These are phyloP conservation scores for Tolypocladium sp. DNA, from an alignment of 2,329 filamentous ascomycete genomes.

Conservation along the genomic window DNA sequence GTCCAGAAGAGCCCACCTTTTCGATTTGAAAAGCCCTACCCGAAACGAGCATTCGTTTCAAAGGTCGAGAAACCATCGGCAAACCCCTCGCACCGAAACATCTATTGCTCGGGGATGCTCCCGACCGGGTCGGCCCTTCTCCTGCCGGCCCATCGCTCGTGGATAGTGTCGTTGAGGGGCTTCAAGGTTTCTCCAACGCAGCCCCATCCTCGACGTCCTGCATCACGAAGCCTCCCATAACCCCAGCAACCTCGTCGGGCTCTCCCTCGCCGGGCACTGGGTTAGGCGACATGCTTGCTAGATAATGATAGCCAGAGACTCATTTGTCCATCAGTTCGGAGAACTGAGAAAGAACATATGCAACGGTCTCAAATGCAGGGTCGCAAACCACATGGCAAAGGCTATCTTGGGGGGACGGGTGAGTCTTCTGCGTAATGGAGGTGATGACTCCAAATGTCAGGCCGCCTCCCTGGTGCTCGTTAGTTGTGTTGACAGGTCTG, in stretches of 20 bases:
- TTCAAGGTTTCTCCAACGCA: constrained; percentile 15
- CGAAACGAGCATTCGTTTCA: no score
- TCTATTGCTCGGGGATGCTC: no score
- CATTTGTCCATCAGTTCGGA: constrained; percentile 40
- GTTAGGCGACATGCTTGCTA: constrained; percentile 25
- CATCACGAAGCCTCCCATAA: constrained; percentile 23
- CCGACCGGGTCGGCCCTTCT: no score
- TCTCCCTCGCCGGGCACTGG: constrained; percentile 22
- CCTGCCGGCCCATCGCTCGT: constrained; percentile 23
- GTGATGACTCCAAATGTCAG: constrained; percentile 53
- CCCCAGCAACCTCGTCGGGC: constrained; percentile 22
- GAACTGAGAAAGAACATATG: constrained; percentile 34
- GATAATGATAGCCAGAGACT: constrained; percentile 37
- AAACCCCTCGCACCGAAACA: no score
- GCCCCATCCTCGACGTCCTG: constrained; percentile 22
- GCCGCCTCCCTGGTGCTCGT: constrained; percentile 38
- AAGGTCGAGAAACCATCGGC: no score
- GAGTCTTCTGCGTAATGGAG: constrained; percentile 45
- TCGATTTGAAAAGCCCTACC: no score
- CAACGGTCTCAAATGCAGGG: constrained; percentile 36
- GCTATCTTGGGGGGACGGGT: constrained; percentile 29
- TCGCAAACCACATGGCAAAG: constrained; percentile 11
- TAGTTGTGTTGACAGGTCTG: not conserved
- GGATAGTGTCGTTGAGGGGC: constrained; percentile 26
- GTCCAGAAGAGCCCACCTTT: no score